A percentile compares a stretch with the other conserved stretches of the same genome.
phyloP scores from a whole-genome alignment of 805 yeast species.

The Suhomyces sp. region DNA sequence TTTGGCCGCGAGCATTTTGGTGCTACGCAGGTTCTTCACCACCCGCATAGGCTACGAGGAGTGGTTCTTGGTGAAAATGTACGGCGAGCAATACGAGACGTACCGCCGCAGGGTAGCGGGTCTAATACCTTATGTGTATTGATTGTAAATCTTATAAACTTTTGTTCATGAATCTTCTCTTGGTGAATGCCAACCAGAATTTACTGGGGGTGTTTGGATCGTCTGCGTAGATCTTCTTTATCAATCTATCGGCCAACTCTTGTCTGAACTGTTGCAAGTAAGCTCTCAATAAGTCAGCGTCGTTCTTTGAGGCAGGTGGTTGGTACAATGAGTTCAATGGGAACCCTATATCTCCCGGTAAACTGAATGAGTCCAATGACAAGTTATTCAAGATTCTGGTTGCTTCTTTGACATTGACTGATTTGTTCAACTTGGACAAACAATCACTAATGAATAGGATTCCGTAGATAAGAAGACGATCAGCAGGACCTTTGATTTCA shows the following conservation, averaged over 20 bases:
- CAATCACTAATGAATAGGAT: conserved; percentile 87
- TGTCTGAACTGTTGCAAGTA: conserved; percentile 94
- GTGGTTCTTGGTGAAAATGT: conserved; percentile 23
- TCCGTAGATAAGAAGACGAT: conserved; percentile 89
- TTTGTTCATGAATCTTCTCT: conserved; percentile 95
- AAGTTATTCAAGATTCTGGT: conserved; percentile 71
- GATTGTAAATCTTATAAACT: conserved; percentile 43
- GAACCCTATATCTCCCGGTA: conserved; percentile 95
- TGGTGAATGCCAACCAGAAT: conserved; percentile 93
- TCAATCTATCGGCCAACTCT: conserved; percentile 79
- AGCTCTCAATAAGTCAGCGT: conserved; percentile 72
- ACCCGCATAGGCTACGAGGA: conserved; percentile 36
- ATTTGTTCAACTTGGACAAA: conserved; percentile 55
- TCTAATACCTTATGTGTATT: conserved; percentile 26
- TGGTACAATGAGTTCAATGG: conserved; percentile 80
- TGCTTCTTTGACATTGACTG: conserved; percentile 56
- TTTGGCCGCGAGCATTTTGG: conserved; percentile 12
- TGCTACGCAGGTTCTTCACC: conserved; percentile 25
- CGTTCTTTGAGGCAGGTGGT: conserved; percentile 71
- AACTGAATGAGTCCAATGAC: conserved; percentile 80
- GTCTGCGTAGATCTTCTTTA: conserved; percentile 67
- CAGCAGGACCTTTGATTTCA: conserved; percentile 94
- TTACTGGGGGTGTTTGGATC: conserved; percentile 68
- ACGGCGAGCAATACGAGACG: conserved; percentile 25
- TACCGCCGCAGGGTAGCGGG: conserved; percentile 23